Base-by-base conservation (phyloP, 2,329 filamentous ascomycete genomes). In the Hirsutella thompsonii region DNA sequence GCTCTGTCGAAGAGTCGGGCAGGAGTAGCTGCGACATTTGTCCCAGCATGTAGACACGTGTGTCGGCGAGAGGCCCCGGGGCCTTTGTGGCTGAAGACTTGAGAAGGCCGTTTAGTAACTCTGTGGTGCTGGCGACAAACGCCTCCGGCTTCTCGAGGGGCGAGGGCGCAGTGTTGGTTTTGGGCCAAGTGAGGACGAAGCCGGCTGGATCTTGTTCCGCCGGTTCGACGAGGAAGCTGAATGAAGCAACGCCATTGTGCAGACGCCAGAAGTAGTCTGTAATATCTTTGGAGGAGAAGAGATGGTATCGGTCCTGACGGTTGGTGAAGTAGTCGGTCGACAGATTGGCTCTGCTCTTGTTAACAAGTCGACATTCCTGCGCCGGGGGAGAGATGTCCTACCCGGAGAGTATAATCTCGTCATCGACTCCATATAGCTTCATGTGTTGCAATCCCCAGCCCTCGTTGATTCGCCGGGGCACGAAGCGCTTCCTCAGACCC, bases 381-480 rank as follows among this genome's bases (percentile, higher is more conserved):
- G n/a, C n/a, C n/a, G n/a, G n/a, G n/a, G n/a, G n/a, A n/a, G n/a
- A n/a, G n/a, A n/a, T n/a, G n/a, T 42, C 67, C 47, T 72, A 86
- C 76, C 88, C 89, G 8, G 89, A 94, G 52, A 98, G 76, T 48
- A 98, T 90, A 43, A 98, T 83, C 59, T 94, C 88, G 54, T 98
- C 88, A 52, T 98, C 92, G 19, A 94, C 68, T 0, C 92, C 92
- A 52, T 98, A 98, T 0, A 98, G 69, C 70, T 98, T 98, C 90
- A 98, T 98, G 57, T 98, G 92, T 58, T 98, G 92, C 46, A 98
- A 64, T 1, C 92, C 92, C 92, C 92, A 98, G 16, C 92, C 92
- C 63, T 98, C 92, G 51, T 98, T 98, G 57, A 98, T 90, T 18
- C 92, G 74, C 55, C 78, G 85, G 0, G 92, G 92, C 2, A 96